Percentiles rank a stretch among this genome's conserved stretches.
These are phyloP conservation scores for Penicillium vulpinum DNA, from an alignment of 2,329 filamentous ascomycete genomes.

Conservation along the genomic window DNA sequence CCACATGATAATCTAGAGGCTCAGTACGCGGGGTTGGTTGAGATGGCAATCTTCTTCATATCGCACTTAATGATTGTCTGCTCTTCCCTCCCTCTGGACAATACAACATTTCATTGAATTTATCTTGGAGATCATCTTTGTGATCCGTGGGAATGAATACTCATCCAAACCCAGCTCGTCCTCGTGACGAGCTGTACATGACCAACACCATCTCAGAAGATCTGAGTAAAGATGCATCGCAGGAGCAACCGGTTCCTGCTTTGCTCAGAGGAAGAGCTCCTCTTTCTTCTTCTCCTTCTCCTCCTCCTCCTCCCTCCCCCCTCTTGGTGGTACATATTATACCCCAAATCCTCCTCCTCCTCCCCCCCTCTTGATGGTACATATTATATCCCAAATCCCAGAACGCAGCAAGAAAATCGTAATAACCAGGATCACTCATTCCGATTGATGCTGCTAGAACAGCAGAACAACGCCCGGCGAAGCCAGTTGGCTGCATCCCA, in stretches of 20 bases:
- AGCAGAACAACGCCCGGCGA: not conserved
- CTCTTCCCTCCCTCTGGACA: not conserved
- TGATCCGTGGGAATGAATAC: not conserved
- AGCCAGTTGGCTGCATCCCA: not conserved
- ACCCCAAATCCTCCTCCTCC: no score
- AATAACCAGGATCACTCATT: not conserved
- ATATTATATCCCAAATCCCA: not conserved
- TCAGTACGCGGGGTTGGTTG: not conserved
- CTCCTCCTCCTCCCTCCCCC: no score
- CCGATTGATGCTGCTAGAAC: not conserved
- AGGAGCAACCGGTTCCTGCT: not conserved
- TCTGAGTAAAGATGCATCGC: not conserved
- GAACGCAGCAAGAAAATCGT: not conserved
- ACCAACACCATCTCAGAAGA: constrained; percentile 4
- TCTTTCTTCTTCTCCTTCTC: no score
- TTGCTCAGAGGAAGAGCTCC: not conserved
- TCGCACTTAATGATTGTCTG: not conserved
- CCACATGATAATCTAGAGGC: not conserved
- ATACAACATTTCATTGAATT: not conserved
- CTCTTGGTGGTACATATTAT: no score
- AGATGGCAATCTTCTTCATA: not conserved
- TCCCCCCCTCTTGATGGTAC: not conserved
- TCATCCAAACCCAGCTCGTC: not conserved
- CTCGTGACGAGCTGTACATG: not conserved
- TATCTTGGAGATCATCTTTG: not conserved